Conservation (phyloP, 495 filamentous ascomycete genomes). For the Podospora bellae-mahoneyi region DNA sequence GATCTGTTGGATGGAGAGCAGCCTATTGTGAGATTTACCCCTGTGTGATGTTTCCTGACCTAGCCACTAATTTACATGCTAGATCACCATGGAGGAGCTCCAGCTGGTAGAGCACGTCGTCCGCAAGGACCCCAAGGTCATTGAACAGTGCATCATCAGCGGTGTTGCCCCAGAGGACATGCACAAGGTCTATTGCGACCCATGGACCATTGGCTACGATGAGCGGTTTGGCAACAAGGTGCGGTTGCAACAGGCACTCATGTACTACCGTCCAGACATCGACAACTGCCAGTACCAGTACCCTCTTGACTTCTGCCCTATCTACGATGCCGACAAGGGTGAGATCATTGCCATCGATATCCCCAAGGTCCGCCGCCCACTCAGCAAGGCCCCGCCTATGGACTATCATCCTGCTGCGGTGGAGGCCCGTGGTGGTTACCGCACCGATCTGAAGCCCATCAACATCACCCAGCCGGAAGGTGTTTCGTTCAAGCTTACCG, state of each 20-base stretch:
- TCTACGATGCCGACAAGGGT: slow-evolving; percentile 79
- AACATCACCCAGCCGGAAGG: slow-evolving; percentile 94
- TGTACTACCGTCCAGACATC: slow-evolving; percentile 87
- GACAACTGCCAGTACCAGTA: slow-evolving; percentile 91
- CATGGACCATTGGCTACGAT: slow-evolving; percentile 96
- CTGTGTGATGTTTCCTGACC: not conserved
- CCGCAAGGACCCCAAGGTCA: slow-evolving; percentile 80
- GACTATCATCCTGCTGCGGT: slow-evolving; percentile 79
- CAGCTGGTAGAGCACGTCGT: slow-evolving; percentile 80
- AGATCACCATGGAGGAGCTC: slow-evolving; percentile 95
- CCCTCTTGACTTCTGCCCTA: slow-evolving; percentile 91
- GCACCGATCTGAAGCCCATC: slow-evolving; percentile 83
- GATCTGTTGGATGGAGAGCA: slow-evolving; percentile 75
- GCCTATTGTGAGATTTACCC: slow-evolving; percentile 58
- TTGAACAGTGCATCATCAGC: slow-evolving; percentile 84
- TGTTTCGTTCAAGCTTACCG: slow-evolving; percentile 82
- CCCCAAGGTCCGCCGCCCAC: slow-evolving; percentile 70
- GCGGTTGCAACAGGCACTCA: slow-evolving; percentile 86
- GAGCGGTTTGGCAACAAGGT: slow-evolving; percentile 79
- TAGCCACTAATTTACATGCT: slow-evolving; percentile 16
- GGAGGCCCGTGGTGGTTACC: slow-evolving; percentile 70
- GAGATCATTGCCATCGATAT: slow-evolving; percentile 88
- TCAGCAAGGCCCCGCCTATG: slow-evolving; percentile 69
- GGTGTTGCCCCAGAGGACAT: slow-evolving; percentile 86
- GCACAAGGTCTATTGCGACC: slow-evolving; percentile 84